Evolutionary conservation across 768 basidiomycete species (phyloP), one percentile per base, ranked within the genome.

Genomic region (Arthromyces matolae): DNA sequence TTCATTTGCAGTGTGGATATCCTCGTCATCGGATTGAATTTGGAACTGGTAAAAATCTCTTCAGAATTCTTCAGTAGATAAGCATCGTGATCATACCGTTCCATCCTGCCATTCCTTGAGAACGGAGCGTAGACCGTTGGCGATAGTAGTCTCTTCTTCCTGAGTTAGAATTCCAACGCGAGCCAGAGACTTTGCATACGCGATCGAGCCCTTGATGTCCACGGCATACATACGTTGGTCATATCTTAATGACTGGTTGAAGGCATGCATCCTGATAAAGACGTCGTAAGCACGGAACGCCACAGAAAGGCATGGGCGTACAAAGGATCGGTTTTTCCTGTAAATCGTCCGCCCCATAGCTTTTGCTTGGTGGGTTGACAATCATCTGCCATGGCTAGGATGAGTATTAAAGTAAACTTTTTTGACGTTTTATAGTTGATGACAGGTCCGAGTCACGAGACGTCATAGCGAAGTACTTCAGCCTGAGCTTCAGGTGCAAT

Each of bases 1-100:
- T 64, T 99, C 96, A 60, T 98, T 99, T 45, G 96, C 96, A 10
- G 96, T 99, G 65, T 98, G 95, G 50, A 99, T 98, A 61, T 99
- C 96, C 61, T 99, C 96, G 59, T 99, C 96, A 57, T 95, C 93
- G n/a, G 81, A 72, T 51, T 85, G 73, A 24, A 83, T 68, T 47
- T 71, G 63, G 62, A 99, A 99, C 88, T 94, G 25, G 29, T 34
- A 32, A 8, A 20, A 13, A 10, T 8, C 13, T 40, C 25, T 50
- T 24, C 52, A 20, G 19, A 22, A 41, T 38, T 28, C 42, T 45
- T 25, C 40, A 25, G 42, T 13, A n/a, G n/a, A n/a, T n/a, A n/a
- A n/a, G n/a, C n/a, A n/a, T n/a, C n/a, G n/a, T n/a, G n/a, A n/a
- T 66, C 80, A 47, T 59, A 92, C 93, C 60, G 72, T 71, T 37